Evolutionary conservation across 371 early-diverging fungal species (phyloP), one percentile per base, ranked within the genome.

Genomic region (Lichtheimia hyalospora): DNA sequence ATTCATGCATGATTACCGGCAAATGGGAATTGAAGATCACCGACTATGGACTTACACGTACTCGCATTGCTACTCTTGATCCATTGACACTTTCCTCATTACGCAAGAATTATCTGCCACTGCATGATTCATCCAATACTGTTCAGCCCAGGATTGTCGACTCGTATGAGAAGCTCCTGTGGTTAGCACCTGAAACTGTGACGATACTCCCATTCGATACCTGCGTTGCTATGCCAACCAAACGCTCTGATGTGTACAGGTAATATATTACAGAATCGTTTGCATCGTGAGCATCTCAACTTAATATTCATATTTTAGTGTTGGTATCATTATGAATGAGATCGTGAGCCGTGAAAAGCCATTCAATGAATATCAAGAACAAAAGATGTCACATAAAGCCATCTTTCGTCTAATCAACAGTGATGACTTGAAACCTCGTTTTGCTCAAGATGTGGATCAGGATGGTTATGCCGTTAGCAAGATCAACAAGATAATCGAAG

Each of bases 21-120:
- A 62, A 74, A 13, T 82, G 80, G 82, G 82, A 82, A 27, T 66
- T 82, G 5, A 82, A 79, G 60, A 75, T 82, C 28, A 58, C 78
- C 1, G 80, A 76, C n/a, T 82, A 79, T 64, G 82, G 82, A 12
- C 49, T 82, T 13, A 41, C 64, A 40, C 60, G 62, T 18, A 61
- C 74, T 16, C 71, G 66, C 42, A 57, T 52, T 14, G 58, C 69
- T 2, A 73, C 73, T 40, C 43, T 63, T 2, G 73, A 75, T n/a
- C 27, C 57, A 8, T 18, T 40, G 24, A 49, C 57, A 6, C 61
- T 60, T 21, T 51, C 60, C 5, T 34, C 58, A 5, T 59, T 57
- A 23, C 56, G 49, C 13, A 62, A 64, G 21, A 61, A 40, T 7
- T 58, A 49, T n/a, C 49, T 48, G 14, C 16, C 24, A 23, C 28